A percentile compares a stretch with the other conserved stretches of the same genome.
Conservation (phyloP, 306 rosid species). For the Alnus rubra region DNA sequence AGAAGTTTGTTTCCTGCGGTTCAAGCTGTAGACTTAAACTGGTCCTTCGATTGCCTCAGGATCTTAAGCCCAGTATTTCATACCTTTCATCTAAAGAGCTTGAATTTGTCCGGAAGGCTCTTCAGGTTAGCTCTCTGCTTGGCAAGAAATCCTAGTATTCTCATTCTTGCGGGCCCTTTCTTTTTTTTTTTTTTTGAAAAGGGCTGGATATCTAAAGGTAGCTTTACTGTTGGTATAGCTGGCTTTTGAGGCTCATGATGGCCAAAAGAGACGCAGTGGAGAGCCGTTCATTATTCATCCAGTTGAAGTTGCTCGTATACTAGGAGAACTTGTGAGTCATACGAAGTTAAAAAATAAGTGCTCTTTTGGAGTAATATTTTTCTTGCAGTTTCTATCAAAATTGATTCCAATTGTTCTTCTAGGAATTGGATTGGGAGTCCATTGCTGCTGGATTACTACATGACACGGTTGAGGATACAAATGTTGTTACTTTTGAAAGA, state of each 20-base stretch:
- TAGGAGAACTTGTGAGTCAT: constrained; percentile 88
- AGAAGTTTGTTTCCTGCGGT: constrained; percentile 22
- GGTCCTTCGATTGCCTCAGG: constrained; percentile 55
- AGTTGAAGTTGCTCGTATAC: constrained; percentile 97
- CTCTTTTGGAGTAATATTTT: constrained; percentile 12
- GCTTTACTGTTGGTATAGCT: constrained; percentile 51
- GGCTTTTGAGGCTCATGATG: constrained; percentile 96
- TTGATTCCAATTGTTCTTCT: constrained; percentile 20
- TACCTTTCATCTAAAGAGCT: constrained; percentile 80
- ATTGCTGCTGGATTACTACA: constrained; percentile 96
- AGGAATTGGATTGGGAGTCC: constrained; percentile 99
- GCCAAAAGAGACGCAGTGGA: constrained; percentile 98
- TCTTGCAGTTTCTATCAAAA: constrained; percentile 29
- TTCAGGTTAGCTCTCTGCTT: constrained; percentile 62
- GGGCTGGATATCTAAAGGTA: constrained; percentile 19
- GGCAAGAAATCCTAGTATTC: constrained; percentile 26
- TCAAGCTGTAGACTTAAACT: constrained; percentile 23
- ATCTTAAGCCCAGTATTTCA: constrained; percentile 80
- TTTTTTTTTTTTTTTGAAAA: neutral
- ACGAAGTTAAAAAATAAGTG: constrained; percentile 21
- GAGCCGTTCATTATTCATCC: constrained; percentile 99
- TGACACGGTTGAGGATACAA: constrained; percentile 96
- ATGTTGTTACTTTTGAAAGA: constrained; percentile 82
- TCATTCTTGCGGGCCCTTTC: constrained; percentile 27
- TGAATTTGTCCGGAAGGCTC: constrained; percentile 82